Evolutionary conservation across 257 asterid species (phyloP).

Genomic region (Solanum tarijense): DNA sequence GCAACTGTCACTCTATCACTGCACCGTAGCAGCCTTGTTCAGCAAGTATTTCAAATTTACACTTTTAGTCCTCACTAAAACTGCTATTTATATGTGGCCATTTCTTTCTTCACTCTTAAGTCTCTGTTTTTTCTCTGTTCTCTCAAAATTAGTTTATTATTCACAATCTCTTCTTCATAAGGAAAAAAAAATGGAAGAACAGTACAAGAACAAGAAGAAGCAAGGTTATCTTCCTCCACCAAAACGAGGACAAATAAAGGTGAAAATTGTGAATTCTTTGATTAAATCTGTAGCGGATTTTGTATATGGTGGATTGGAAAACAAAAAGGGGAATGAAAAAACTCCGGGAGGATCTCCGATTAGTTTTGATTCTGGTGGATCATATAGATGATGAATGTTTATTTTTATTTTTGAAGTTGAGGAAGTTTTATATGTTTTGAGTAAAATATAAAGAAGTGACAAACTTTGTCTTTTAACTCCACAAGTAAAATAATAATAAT

Average conservation of each 20-base stretch:
- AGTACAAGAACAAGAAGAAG: neutral
- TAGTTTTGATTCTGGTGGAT: neutral
- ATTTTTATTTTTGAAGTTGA: neutral
- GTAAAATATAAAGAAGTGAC: too few species aligned
- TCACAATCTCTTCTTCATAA: neutral
- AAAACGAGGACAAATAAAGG: neutral
- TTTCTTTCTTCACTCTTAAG: neutral
- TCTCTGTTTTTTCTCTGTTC: neutral
- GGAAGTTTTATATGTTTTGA: neutral
- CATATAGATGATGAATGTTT: neutral
- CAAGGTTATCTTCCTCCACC: neutral
- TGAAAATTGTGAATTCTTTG: neutral
- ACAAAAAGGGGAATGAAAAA: neutral
- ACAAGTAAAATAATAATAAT: too few species aligned
- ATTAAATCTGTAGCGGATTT: neutral
- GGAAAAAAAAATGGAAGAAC: neutral
- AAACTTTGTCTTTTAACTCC: too few species aligned
- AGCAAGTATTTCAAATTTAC: neutral
- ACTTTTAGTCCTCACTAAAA: neutral
- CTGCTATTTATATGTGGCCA: neutral
- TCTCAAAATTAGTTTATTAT: neutral
- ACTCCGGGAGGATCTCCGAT: neutral
- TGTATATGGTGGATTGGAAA: neutral
- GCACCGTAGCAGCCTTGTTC: neutral
- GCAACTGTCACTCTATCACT: neutral